Evolutionary conservation across 176 grass and related monocot genomes (phyloP).

Genomic region (Aegilops sharonensis): DNA sequence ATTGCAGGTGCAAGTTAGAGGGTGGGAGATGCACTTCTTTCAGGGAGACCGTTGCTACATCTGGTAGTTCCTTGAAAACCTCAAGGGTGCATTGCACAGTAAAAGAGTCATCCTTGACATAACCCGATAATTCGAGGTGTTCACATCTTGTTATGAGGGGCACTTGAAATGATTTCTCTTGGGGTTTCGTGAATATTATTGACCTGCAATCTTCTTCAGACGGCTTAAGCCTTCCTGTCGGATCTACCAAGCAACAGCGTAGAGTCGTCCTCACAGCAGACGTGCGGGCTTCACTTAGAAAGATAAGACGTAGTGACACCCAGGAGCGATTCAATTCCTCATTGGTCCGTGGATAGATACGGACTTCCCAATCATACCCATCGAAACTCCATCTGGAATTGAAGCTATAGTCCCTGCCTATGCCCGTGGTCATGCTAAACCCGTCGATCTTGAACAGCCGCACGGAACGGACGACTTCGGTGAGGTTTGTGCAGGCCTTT

Average conservation of each 20-base stretch:
- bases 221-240: not conserved
- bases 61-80: not conserved
- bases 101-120: not conserved
- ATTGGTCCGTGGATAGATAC: not conserved
- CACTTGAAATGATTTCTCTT: not conserved
- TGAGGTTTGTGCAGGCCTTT: not conserved
- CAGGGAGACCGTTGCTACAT: not conserved
- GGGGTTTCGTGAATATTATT: not conserved
- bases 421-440: fast-evolving
- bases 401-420: fast-evolving
- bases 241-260: not conserved
- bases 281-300: too few relatives aligned
- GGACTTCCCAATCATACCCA: not conserved
- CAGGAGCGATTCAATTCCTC: too few relatives aligned
- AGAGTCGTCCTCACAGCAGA: not conserved
- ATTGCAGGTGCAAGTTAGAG: not conserved
- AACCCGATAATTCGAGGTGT: not conserved
- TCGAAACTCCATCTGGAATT: not conserved
- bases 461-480: not conserved
- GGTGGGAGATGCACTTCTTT: not conserved
- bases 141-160: too few relatives aligned
- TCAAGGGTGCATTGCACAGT: not conserved
- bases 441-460: not conserved
- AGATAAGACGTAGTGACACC: too few relatives aligned
- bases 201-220: not conserved